phyloP scores from a whole-genome alignment of 441 rosid species.

The Omphalea diandra region DNA sequence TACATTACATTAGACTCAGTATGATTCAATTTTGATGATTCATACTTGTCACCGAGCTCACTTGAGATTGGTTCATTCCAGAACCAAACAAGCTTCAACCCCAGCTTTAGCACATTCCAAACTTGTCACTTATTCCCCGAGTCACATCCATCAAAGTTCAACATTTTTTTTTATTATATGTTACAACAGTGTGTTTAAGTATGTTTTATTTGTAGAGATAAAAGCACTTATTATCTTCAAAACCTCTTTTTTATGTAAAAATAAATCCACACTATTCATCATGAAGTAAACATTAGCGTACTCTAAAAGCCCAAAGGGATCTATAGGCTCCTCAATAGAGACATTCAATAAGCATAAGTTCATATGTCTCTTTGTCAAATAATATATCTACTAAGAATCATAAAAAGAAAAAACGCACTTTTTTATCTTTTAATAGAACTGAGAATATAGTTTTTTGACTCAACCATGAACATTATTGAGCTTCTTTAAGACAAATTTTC shows the following conservation, averaged over 20 bases:
- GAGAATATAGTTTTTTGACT: background rate
- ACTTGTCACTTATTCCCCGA: too few species aligned
- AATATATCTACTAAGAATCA: background rate
- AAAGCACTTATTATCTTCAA: background rate
- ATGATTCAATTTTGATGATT: background rate
- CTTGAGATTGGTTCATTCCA: constrained; percentile 1
- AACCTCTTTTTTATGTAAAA: background rate
- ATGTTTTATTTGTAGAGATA: background rate
- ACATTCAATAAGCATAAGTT: background rate
- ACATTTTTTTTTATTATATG: background rate
- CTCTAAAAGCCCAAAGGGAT: background rate
- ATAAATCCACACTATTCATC: background rate
- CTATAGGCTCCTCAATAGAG: background rate
- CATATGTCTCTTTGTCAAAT: background rate
- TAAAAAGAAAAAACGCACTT: background rate
- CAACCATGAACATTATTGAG: background rate
- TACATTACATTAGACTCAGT: background rate
- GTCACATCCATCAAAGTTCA: background rate
- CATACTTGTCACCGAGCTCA: background rate
- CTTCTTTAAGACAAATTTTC: background rate
- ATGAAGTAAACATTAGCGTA: background rate
- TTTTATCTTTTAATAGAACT: background rate
- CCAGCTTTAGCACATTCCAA: background rate
- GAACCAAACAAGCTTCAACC: too few species aligned
- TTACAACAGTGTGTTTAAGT: background rate